Evolutionary conservation across 768 basidiomycete genomes (phyloP).

Genomic region (Lactarius vividus): DNA sequence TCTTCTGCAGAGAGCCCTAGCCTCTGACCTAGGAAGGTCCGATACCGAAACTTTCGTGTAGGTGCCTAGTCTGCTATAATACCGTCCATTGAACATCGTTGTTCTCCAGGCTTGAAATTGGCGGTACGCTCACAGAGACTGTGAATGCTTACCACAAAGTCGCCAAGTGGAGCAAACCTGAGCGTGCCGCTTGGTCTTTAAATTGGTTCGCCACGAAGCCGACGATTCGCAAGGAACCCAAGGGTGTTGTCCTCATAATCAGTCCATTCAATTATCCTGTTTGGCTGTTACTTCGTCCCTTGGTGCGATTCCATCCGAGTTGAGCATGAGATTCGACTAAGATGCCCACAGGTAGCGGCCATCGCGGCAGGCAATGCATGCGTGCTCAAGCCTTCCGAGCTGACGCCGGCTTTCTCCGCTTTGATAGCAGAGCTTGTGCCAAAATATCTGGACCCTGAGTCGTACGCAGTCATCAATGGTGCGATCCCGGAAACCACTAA

Average conservation of each 20-base stretch:
- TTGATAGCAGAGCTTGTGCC: slow-evolving; percentile 33
- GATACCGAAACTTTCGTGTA: slow-evolving; percentile 55
- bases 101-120: slow-evolving; percentile 56
- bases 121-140: slow-evolving; percentile 49
- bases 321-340: background rate
- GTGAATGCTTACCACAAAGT: slow-evolving; percentile 57
- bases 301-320: slow-evolving; percentile 41
- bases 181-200: slow-evolving; percentile 52
- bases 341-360: slow-evolving; percentile 33
- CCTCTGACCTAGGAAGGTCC: slow-evolving; percentile 62
- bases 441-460: slow-evolving; percentile 37
- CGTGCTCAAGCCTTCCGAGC: slow-evolving; percentile 40
- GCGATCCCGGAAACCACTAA: slow-evolving; percentile 35
- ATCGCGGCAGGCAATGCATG: slow-evolving; percentile 40
- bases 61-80: slow-evolving; percentile 22
- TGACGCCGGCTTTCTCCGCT: slow-evolving; percentile 31
- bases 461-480: slow-evolving; percentile 37
- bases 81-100: background rate
- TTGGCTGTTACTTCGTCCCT: slow-evolving; percentile 53
- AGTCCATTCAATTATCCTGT: slow-evolving; percentile 76
- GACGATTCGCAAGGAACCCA: slow-evolving; percentile 68
- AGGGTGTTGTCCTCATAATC: slow-evolving; percentile 70
- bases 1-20: slow-evolving; percentile 56
- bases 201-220: slow-evolving; percentile 61
- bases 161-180: slow-evolving; percentile 71